Conservation (phyloP, 495 filamentous ascomycete genomes). For the Pyronema omphalodes region DNA sequence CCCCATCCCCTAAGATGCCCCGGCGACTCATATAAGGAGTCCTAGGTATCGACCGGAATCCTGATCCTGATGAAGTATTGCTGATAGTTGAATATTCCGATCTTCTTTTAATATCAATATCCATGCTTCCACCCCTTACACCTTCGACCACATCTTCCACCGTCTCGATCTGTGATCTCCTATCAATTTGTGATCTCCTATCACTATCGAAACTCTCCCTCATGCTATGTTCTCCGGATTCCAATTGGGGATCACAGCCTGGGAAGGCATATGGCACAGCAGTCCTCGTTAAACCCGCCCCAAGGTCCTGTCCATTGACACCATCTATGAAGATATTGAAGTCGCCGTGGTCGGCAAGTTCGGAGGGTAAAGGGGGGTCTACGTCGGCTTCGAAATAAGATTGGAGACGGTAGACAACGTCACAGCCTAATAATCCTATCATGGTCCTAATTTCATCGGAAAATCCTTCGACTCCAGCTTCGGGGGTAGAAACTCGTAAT, state of each 20-base stretch:
- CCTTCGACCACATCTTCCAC: neutral
- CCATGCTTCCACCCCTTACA: neutral
- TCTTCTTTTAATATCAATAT: neutral
- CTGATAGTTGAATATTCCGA: too few species aligned
- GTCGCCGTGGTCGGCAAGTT: conserved; percentile 2
- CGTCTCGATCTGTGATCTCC: neutral
- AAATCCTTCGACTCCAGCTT: neutral
- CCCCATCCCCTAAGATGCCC: too few species aligned
- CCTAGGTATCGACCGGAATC: neutral
- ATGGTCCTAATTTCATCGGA: conserved; percentile 12
- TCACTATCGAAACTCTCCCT: neutral
- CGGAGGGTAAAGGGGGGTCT: neutral
- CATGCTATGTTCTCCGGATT: neutral
- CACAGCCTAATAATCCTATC: conserved; percentile 10
- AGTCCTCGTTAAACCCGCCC: neutral
- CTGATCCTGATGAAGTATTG: too few species aligned
- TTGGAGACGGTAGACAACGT: conserved; percentile 14
- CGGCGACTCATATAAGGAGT: neutral
- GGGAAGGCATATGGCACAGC: conserved; percentile 3
- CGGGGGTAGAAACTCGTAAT: conserved; percentile 1
- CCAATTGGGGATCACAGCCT: neutral
- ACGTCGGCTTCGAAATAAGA: conserved; percentile 5
- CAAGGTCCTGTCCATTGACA: conserved; percentile 1
- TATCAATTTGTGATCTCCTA: neutral
- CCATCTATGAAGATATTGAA: conserved; percentile 7